A percentile compares a stretch with the other conserved stretches of the same genome.
Conservation (phyloP, 78 protist species). For the Pigoraptor vietnamica region DNA sequence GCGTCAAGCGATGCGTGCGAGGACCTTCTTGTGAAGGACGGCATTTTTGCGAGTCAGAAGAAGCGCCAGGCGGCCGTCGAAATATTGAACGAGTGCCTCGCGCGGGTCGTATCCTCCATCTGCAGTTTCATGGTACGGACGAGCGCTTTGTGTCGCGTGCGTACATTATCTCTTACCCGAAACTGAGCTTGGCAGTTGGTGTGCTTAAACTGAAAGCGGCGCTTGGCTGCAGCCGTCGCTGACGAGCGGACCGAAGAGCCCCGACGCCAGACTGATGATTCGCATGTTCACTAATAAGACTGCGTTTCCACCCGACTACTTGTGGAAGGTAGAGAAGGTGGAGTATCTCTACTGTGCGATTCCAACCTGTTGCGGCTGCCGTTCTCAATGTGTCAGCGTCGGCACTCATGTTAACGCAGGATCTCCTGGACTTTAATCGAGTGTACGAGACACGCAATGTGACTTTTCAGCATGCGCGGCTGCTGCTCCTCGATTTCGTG, state of each 20-base stretch:
- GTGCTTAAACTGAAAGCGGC: too few relatives aligned
- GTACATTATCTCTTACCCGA: too few relatives aligned
- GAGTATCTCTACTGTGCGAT: background rate
- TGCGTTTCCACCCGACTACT: background rate
- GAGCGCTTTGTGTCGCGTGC: too few relatives aligned
- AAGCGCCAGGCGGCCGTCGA: background rate
- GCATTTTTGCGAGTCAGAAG: background rate
- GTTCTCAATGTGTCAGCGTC: background rate
- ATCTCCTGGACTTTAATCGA: background rate
- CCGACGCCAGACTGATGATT: background rate
- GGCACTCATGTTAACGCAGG: background rate
- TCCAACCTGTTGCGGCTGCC: background rate
- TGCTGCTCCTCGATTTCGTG: background rate
- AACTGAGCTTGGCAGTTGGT: too few relatives aligned
- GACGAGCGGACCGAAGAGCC: background rate
- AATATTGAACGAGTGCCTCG: background rate
- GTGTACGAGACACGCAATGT: background rate
- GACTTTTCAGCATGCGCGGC: background rate
- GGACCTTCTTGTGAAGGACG: background rate
- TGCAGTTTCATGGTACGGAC: background rate
- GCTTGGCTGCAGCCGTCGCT: background rate
- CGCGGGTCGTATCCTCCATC: background rate
- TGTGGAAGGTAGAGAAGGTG: background rate
- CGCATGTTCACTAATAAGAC: background rate
- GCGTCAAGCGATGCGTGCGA: background rate